Evolutionary conservation across 192 early-diverging fungal genomes (phyloP), one percentile per base, ranked within the genome.

Genomic region (Podila epicladia): DNA sequence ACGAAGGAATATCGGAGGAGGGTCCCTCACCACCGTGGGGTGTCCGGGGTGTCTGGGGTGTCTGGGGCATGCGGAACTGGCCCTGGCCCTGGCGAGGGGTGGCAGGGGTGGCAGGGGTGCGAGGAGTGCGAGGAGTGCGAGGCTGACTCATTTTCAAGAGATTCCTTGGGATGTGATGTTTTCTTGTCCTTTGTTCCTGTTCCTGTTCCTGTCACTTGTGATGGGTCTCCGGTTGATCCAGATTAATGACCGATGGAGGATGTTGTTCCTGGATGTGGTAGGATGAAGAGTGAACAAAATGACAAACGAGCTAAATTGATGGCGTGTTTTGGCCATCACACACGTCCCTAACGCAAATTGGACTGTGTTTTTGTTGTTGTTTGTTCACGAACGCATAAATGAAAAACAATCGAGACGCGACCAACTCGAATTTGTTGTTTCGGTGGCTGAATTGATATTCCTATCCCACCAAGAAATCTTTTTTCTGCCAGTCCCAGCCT

Each of bases 1-100:
- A 80, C 11, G 77, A 80, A 31, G 77, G 77, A 29, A 80, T 59
- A 29, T 72, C 77, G 7, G 77, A 80, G 9, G 71, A 73, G 60
- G 64, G 65, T 22, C 65, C 48, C 48, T 72, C 76, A 28, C 70
- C 41, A n/a, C 53, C 53, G 6, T 26, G n/a, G 11, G 53, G 53
- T 7, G 53, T 55, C 53, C 22, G 53, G n/a, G 53, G 53, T n/a
- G 53, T 55, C 53, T 55, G 53, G 5, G 53, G 53, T 62, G 60
- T 41, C 60, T 71, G 31, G 60, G 22, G 59, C 59, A 50, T 50
- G 64, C 53, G 53, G 59, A 33, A 32, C 26, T 61, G 59, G 28
- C 31, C 28, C 59, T 50, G 65, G 32, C 65, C 60, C n/a, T n/a
- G n/a, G n/a, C n/a, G n/a, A n/a, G n/a, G n/a, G n/a, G n/a, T n/a